Conservation (phyloP, 257 asterid species). For the Haberlea rhodopensis region DNA sequence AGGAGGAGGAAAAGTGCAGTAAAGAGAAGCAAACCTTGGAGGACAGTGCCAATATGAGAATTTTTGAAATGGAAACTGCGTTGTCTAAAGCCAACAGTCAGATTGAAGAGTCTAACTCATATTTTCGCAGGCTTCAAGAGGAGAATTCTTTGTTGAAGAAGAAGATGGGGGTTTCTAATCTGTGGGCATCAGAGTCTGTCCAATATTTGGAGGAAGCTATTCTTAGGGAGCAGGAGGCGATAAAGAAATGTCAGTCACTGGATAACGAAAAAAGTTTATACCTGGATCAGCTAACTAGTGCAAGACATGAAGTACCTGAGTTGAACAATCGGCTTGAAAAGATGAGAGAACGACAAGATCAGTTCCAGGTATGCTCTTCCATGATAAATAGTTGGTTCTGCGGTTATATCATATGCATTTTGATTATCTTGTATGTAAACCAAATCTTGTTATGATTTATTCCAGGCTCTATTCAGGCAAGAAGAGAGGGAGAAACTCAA, state of each 20-base stretch:
- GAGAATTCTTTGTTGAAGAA: slow-evolving; percentile 41
- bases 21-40: slow-evolving; percentile 58
- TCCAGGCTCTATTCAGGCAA: slow-evolving; percentile 53
- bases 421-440: neutral
- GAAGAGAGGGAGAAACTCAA: slow-evolving; percentile 53
- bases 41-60: slow-evolving; percentile 52
- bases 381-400: neutral
- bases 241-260: slow-evolving; percentile 41
- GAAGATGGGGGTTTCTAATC: slow-evolving; percentile 42
- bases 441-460: slow-evolving; percentile 8
- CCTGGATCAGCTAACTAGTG: slow-evolving; percentile 38
- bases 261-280: slow-evolving; percentile 40
- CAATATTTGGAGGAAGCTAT: slow-evolving; percentile 39
- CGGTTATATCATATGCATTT: neutral
- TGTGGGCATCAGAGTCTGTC: slow-evolving; percentile 28
- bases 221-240: slow-evolving; percentile 46
- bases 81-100: slow-evolving; percentile 43
- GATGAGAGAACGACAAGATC: slow-evolving; percentile 40
- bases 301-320: slow-evolving; percentile 31
- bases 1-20: slow-evolving; percentile 46
- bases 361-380: slow-evolving; percentile 64
- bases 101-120: slow-evolving; percentile 39
- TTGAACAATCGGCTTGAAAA: slow-evolving; percentile 36
- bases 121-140: slow-evolving; percentile 39
- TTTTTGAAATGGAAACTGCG: slow-evolving; percentile 61